Base-by-base conservation (phyloP, 2,329 filamentous ascomycete genomes). In the Whalleya microplaca region DNA sequence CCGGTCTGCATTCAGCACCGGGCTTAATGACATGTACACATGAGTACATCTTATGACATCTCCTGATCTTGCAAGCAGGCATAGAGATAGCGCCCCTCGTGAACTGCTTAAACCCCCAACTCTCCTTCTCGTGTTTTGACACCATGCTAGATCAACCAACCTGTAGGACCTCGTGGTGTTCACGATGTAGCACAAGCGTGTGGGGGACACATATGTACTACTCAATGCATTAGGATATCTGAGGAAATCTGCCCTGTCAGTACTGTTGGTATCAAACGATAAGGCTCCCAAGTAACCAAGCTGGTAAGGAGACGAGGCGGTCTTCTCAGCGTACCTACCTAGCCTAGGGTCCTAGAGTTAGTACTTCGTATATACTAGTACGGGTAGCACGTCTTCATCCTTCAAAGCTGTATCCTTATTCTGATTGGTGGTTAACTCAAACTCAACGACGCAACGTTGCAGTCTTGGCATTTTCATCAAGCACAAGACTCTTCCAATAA, bases 381-480 rank as follows among this genome's bases (percentile, higher is more conserved):
- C 14, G 8, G 10, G 14, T 37, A 37, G 32, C 32, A 37, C 40
- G 21, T 21, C 41, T 43, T 21, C 48, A 9, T 23, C n/a, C 20
- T 16, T 21, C 20, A 18, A 9, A 14, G 8, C 20, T 41, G n/a
- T 19, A 2, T 27, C 21, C 8, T 48, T 37, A n/a, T 37, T 42
- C 16, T 57, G 45, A 62, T 64, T 64, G 59, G 59, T 45, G 41
- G n/a, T 20, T 47, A 41, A 56, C 21, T 16, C 21, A 29, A 46
- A 46, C 44, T 23, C 29, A 21, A 51, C 47, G 52, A 60, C 58
- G 62, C 63, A 61, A 64, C 62, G 62, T 64, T 64, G 63, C 62
- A 64, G 63, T 51, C 61, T 63, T 63, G 62, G 62, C 56, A 50
- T 29, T 41, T 40, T 53, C 50, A 19, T 40, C 27, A 19, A 47